Evolutionary conservation across 768 basidiomycete genomes (phyloP), one percentile per base, ranked within the genome.

Genomic region (Boletus tylopilopsis): DNA sequence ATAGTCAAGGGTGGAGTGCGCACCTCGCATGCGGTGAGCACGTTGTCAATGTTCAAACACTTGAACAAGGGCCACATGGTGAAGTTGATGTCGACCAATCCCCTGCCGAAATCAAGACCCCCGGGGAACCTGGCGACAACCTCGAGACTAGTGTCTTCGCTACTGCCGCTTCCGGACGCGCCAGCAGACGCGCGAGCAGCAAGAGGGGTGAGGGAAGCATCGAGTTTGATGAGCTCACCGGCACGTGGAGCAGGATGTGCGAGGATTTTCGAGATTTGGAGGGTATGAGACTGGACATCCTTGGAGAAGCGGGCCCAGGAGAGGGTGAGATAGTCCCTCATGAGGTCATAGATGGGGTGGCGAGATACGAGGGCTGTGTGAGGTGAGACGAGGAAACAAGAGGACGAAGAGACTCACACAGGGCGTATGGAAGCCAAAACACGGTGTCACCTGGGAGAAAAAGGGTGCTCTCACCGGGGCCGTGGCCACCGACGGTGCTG

Each of bases 51-150:
- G 59, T 92, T 93, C 51, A 97, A 69, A 51, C 87, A 87, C 65
- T 93, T 88, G 77, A 97, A 96, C 42, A 98, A 64, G 2, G 94
- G 94, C 92, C 93, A 98, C 81, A 96, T 90, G 33, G 92, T 93
- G 63, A 94, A 94, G 68, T 95, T 94, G 63, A 93, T 90, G 57
- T 94, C 91, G 29, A 94, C 89, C 41, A 95, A 74, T 1, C 93
- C 93, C 36, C 85, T 80, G 23, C 93, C 91, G 61, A 95, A 94
- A 68, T 95, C 93, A 38, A 95, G 78, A 18, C 90, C 90, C n/a
- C 93, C 93, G 23, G 90, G 90, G 73, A 94, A 92, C 42, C 90
- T 82, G 21, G 90, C 88, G 33, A 93, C 84, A 49, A 94, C 89
- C 63, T 94, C 90, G 30, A 94, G 73, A 50, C 69, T 74, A 3